Evolutionary conservation across 1,139 yeast species (phyloP).

Genomic region (Sugiyamaella grinbergsii): DNA sequence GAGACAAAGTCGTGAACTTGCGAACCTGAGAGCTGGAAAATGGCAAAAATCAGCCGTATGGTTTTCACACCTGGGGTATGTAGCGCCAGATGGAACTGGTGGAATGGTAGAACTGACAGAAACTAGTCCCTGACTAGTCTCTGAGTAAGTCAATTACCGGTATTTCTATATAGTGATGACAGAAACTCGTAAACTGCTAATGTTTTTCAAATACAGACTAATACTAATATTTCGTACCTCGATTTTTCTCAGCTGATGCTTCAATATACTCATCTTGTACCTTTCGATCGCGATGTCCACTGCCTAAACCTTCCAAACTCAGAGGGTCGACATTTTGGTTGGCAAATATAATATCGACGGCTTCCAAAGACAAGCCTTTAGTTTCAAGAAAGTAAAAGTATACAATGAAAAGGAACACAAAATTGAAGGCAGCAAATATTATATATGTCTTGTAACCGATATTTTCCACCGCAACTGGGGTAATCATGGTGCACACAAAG

Average conservation of each 20-base stretch:
- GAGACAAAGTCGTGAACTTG: no score
- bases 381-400: constrained; percentile 51
- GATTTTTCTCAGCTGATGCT: background rate
- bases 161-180: no score
- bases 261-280: constrained; percentile 2
- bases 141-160: no score
- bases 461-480: constrained; percentile 45
- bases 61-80: no score
- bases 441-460: constrained; percentile 44
- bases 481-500: constrained; percentile 45
- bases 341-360: constrained; percentile 47
- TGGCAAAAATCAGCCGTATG: constrained; percentile 5
- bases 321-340: constrained; percentile 3
- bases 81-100: no score
- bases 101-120: no score
- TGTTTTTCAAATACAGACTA: background rate
- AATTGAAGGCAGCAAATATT: constrained; percentile 45
- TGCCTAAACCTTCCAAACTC: constrained; percentile 3
- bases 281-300: background rate
- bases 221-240: background rate
- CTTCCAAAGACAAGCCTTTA: constrained; percentile 46
- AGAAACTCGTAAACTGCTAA: background rate
- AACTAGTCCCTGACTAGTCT: no score
- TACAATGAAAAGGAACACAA: constrained; percentile 60
- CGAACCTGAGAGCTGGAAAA: no score